Base-by-base conservation (phyloP, 768 basidiomycete genomes). In the Phlebiopsis flavidoalba region DNA sequence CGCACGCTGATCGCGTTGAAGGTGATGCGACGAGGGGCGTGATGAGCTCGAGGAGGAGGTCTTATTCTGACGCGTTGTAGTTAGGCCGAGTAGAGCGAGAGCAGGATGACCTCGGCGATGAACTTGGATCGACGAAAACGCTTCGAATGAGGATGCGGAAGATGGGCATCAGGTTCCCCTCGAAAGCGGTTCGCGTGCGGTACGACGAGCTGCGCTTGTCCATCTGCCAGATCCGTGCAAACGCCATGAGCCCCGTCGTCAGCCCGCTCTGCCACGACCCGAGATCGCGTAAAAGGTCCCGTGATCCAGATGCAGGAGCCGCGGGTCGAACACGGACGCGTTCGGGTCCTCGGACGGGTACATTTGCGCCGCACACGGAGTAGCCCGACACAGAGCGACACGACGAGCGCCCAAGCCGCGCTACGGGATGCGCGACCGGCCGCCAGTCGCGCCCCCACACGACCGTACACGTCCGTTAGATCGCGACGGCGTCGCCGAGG, bases 31-130 rank as follows among this genome's bases (percentile, higher is more conserved):
- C 63, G 10, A 64, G 58, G 3, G 63, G 63, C 1, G 60, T 62
- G 47, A 59, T 47, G 11, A 58, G 40, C 63, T 64, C 63, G 22
- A 64, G 54, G 7, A 64, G 54, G 4, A 64, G 47, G 58, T n/a
- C n/a, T n/a, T 61, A 64, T n/a, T n/a, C 58, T 64, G 63, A n/a
- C 53, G 60, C 60, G 58, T 60, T 64, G 53, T 56, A 61, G 49
- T 60, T 52, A n/a, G 22, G 60, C 57, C n/a, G 21, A 21, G 60
- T 64, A 64, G 14, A 64, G 55, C 26, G 60, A 36, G 45, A 64
- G 58, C 11, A 62, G 57, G 40, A 64, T 59, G 31, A 62, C 35
- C 53, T 64, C 63, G 1, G 45, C 58, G 19, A 62, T 26, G 43
- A 64, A 61, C 53, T 64, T 60, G 33, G 53, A 43, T 31, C 26